Percentiles rank a stretch among this genome's conserved stretches.
Conservation (phyloP, 2,329 filamentous ascomycete genomes). For the Colletotrichum lentis region DNA sequence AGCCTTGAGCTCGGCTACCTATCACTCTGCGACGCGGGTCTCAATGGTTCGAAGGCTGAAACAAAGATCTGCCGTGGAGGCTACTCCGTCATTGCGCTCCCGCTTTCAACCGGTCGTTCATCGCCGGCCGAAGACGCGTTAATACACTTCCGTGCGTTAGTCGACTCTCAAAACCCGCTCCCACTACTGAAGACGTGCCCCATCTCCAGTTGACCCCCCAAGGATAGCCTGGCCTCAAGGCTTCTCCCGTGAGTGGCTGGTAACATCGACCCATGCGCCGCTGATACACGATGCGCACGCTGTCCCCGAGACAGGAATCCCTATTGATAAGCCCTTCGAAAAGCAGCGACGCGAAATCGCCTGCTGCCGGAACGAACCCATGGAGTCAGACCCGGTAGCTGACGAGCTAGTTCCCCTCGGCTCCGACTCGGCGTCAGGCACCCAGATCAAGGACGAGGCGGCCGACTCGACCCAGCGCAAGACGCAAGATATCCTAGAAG, state of each 20-base stretch:
- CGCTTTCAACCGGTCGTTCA: background rate
- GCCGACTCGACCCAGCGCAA: conserved; percentile 47
- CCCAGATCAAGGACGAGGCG: conserved; percentile 30
- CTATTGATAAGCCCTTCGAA: background rate
- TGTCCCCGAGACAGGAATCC: conserved; percentile 7
- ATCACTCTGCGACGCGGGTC: background rate
- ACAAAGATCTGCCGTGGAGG: conserved; percentile 26
- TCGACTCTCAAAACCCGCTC: background rate
- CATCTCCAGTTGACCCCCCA: background rate
- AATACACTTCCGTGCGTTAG: background rate
- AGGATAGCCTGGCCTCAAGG: background rate
- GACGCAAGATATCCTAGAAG: conserved; percentile 61
- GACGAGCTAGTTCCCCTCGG: background rate
- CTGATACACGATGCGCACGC: conserved; percentile 16
- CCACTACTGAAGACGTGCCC: background rate
- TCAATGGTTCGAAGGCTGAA: conserved; percentile 2
- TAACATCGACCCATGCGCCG: background rate
- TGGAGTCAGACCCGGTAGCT: conserved; percentile 1
- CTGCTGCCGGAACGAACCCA: background rate
- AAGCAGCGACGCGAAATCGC: background rate
- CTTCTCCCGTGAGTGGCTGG: background rate
- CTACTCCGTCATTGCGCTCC: conserved; percentile 12
- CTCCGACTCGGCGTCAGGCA: background rate
- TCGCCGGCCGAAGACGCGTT: background rate
- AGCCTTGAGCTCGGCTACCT: background rate